A percentile compares a stretch with the other conserved stretches of the same genome.
Conservation (phyloP, 306 rosid genomes). For the Hylodesmum podocarpum region DNA sequence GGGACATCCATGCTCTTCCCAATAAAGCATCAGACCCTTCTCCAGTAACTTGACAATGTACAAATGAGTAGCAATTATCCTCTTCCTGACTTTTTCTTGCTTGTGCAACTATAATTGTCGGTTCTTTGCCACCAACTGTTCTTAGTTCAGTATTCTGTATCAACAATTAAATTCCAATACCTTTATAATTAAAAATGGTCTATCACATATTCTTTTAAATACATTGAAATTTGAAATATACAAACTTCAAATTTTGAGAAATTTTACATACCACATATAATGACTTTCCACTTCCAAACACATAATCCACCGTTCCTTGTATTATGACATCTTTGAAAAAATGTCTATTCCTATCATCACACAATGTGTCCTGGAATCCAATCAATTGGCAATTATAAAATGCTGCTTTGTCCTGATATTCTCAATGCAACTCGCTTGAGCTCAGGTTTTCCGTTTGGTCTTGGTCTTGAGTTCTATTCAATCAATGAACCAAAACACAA, state of each 20-base stretch:
- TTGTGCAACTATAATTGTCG: conserved; percentile 53
- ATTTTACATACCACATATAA: conserved; percentile 17
- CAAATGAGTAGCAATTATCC: conserved; percentile 47
- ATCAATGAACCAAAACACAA: not conserved
- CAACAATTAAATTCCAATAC: conserved; percentile 28
- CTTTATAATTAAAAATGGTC: not conserved
- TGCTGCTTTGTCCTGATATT: conserved; percentile 31
- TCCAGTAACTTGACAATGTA: conserved; percentile 50
- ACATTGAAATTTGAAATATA: not conserved
- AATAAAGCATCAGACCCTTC: conserved; percentile 34
- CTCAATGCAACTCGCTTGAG: conserved; percentile 28
- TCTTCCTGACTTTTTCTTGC: conserved; percentile 32
- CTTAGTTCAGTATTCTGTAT: conserved; percentile 44
- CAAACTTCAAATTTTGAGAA: not conserved
- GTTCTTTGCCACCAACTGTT: conserved; percentile 19
- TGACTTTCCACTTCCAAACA: conserved; percentile 35
- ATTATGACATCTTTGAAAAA: conserved; percentile 19
- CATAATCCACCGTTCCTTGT: conserved; percentile 25
- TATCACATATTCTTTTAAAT: not conserved
- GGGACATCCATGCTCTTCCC: conserved; percentile 59
- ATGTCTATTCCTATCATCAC: conserved; percentile 25
- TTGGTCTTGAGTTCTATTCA: conserved; percentile 23
- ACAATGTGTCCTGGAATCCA: conserved; percentile 26
- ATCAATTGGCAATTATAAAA: not conserved
- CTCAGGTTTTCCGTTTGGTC: conserved; percentile 1